A percentile compares a stretch with the other conserved stretches of the same genome.
Evolutionary conservation across 768 basidiomycete species (phyloP).

Genomic region (Rhodosporidiobolus odoratus): DNA sequence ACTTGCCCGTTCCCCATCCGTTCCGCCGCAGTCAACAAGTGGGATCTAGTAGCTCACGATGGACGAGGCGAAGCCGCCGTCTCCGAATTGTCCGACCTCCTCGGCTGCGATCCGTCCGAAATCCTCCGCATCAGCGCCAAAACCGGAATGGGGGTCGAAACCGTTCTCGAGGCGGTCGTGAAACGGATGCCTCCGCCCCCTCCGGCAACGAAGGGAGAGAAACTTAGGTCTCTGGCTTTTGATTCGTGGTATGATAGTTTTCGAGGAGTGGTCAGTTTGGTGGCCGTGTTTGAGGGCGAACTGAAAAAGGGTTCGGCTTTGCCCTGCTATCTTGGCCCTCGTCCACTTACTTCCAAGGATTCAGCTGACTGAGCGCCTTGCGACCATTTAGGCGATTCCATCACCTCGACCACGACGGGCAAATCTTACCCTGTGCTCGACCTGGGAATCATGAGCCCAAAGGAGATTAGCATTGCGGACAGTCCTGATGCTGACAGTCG

Average conservation of each 20-base stretch:
- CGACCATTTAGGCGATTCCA: conserved; percentile 96
- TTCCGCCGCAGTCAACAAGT: conserved; percentile 32
- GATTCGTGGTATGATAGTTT: conserved; percentile 84
- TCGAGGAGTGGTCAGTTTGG: conserved; percentile 87
- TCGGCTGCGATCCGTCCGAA: conserved; percentile 28
- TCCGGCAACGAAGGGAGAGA: conserved; percentile 14
- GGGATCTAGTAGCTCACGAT: conserved; percentile 38
- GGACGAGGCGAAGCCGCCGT: conserved; percentile 30
- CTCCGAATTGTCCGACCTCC: conserved; percentile 27
- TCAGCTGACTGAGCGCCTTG: no score
- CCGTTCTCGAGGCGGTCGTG: conserved; percentile 71
- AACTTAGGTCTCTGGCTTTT: conserved; percentile 77
- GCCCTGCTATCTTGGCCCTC: no score
- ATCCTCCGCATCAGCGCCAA: conserved; percentile 85
- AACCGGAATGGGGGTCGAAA: conserved; percentile 74
- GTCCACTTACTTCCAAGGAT: no score
- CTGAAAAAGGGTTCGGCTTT: conserved; percentile 75
- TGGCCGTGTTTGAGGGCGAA: conserved; percentile 72
- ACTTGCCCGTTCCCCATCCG: not conserved
- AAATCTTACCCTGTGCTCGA: conserved; percentile 86
- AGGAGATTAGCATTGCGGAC: conserved; percentile 64
- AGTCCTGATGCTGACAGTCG: conserved; percentile 18
- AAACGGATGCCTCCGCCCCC: conserved; percentile 70
- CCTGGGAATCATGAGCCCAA: conserved; percentile 82
- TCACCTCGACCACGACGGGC: conserved; percentile 72